A percentile compares a stretch with the other conserved stretches of the same genome.
These are phyloP conservation scores for Medicago ruthenica DNA, from an alignment of 306 rosid species.

Conservation along the genomic window DNA sequence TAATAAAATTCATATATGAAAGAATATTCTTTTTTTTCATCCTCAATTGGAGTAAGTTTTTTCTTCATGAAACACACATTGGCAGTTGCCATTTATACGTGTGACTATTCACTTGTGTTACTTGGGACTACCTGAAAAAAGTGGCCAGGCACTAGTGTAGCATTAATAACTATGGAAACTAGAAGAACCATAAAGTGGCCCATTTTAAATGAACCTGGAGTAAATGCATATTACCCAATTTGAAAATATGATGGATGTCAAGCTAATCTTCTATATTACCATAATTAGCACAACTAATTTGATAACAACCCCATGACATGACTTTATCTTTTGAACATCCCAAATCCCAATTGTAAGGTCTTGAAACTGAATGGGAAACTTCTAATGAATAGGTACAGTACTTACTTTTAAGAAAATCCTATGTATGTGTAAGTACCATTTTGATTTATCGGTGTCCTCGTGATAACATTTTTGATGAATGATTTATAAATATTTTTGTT, in stretches of 20 bases:
- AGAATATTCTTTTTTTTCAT: too few relatives aligned
- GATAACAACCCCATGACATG: constrained; percentile 36
- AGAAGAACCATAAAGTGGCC: constrained; percentile 41
- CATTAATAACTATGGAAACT: constrained; percentile 26
- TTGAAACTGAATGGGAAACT: constrained; percentile 52
- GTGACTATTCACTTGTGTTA: constrained; percentile 19
- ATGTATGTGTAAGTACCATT: too few relatives aligned
- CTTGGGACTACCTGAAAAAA: constrained; percentile 43
- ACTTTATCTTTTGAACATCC: constrained; percentile 43
- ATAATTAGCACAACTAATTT: constrained; percentile 55
- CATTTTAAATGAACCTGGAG: constrained; percentile 47
- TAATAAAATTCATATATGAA: background rate
- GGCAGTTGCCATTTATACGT: background rate
- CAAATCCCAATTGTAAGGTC: constrained; percentile 4
- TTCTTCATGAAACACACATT: background rate
- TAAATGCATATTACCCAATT: constrained; percentile 43
- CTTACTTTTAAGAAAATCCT: constrained; percentile 8
- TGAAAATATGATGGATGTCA: constrained; percentile 28
- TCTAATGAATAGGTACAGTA: constrained; percentile 43
- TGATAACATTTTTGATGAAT: too few relatives aligned
- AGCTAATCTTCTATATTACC: constrained; percentile 43
- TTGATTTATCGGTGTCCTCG: too few relatives aligned
- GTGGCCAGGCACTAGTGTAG: constrained; percentile 36
- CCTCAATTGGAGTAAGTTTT: background rate
- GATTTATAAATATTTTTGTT: too few relatives aligned